These are phyloP conservation scores for Tarenaya hassleriana DNA, from an alignment of 345 rosid genomes.

Conservation along the genomic window DNA sequence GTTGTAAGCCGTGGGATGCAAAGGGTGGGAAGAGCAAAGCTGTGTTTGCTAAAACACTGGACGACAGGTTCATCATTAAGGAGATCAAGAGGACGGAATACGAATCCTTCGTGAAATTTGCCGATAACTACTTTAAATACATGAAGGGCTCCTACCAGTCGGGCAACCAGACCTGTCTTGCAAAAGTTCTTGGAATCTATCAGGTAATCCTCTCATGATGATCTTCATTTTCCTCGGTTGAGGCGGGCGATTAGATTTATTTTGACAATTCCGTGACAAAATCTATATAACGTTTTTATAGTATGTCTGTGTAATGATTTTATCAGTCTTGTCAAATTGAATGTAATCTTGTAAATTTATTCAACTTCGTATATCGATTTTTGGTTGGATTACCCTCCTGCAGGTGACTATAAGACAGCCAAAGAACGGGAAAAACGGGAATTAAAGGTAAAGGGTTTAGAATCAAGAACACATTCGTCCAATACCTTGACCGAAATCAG, in stretches of 20 bases:
- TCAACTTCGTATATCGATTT: too few species aligned
- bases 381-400: conserved; percentile 17
- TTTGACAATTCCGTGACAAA: too few species aligned
- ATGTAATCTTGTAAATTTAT: too few species aligned
- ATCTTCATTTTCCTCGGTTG: too few species aligned
- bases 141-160: conserved; percentile 60
- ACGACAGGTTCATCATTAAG: conserved; percentile 82
- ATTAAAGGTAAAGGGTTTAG: conserved; percentile 25
- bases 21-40: conserved; percentile 96
- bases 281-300: too few species aligned
- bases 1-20: conserved; percentile 91
- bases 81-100: conserved; percentile 92
- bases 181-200: conserved; percentile 92
- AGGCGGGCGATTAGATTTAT: too few species aligned
- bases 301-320: too few species aligned
- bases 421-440: conserved; percentile 69
- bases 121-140: conserved; percentile 73
- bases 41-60: conserved; percentile 79
- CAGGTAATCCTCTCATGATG: conserved; percentile 42
- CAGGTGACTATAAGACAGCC: conserved; percentile 76
- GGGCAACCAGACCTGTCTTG: conserved; percentile 91
- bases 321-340: too few species aligned
- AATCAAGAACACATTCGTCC: conserved; percentile 29
- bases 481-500: conserved; percentile 28
- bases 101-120: conserved; percentile 83